Conservation (phyloP, 495 filamentous ascomycete genomes). For the Penicillium parvum region DNA sequence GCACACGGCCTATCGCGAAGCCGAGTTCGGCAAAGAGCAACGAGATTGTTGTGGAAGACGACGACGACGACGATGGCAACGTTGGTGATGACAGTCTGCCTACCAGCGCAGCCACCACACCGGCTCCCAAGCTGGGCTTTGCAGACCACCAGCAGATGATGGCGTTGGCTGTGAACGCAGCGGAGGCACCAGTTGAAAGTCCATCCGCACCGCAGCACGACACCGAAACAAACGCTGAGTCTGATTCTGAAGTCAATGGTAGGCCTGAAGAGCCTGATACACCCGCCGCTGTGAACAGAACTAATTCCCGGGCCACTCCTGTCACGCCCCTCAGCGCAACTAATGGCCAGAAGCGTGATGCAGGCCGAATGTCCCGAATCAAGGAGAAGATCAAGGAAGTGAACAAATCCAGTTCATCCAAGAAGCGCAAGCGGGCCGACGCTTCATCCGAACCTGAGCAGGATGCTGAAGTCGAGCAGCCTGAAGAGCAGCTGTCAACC, state of each 20-base stretch:
- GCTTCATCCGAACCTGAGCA: too few relatives aligned
- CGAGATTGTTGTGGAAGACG: constrained; percentile 19
- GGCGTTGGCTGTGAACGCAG: background rate
- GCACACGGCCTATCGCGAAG: constrained; percentile 1
- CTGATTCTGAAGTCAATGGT: background rate
- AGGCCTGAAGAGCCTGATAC: background rate
- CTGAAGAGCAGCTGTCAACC: background rate
- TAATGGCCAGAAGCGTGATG: background rate
- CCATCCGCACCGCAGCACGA: background rate
- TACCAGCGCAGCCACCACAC: background rate
- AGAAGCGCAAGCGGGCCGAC: constrained; percentile 6
- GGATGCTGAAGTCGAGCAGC: background rate
- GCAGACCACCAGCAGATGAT: background rate
- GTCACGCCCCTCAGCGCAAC: background rate
- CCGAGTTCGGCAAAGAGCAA: constrained; percentile 18
- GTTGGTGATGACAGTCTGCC: background rate
- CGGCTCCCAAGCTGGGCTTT: background rate
- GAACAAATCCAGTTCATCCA: constrained; percentile 4
- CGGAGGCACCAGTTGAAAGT: background rate
- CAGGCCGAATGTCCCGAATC: background rate
- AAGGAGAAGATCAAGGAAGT: background rate
- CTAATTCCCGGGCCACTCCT: background rate
- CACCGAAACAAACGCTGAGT: background rate
- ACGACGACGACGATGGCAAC: constrained; percentile 10
- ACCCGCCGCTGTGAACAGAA: background rate